Base-by-base conservation (phyloP, 441 rosid species). In the Flueggea neowawraea region DNA sequence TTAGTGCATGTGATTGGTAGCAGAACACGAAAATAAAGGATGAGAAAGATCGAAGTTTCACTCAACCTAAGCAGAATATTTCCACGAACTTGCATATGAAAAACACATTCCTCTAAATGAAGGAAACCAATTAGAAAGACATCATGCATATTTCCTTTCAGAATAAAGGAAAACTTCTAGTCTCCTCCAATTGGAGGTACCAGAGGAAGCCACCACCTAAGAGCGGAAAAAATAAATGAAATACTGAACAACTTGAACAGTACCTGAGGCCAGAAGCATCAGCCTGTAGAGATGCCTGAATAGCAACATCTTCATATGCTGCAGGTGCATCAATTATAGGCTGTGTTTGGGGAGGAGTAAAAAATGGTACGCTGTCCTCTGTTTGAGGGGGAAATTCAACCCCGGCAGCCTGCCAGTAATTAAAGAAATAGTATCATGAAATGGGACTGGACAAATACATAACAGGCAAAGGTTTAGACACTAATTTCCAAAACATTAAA, bases 261-360 rank as follows among this genome's bases (percentile, higher is more conserved):
- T 80, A 91, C 99, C 99, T 84, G 61, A 95, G 88, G 44, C 75
- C 90, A 74, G 97, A 84, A 60, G 80, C 82, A 80, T 91, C 97
- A 60, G 90, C 73, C 81, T 83, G 87, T 53, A 94, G 81, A 39
- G 96, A 94, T 57, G 94, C 96, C 76, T 91, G 87, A 63, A 94
- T 87, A 63, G 91, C 99, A 73, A 87, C 96, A 78, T 87, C 96
- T 71, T 95, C 97, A 74, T 76, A 86, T 45, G 76, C 57, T 60
- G 83, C 62, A 78, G 75, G 68, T 44, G 80, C 80, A 28, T 80
- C 80, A 58, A 68, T 79, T 69, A 84, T 69, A 14, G 97, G 87
- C 65, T 91, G 96, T 55, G 97, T 83, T 73, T 91, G 97, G n/a
- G 99, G 97, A 53, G 99, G 99, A 68, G 99, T 95, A 73, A 91